Conservation (phyloP, 176 grass and related monocot species). For the Panicum miliaceum region DNA sequence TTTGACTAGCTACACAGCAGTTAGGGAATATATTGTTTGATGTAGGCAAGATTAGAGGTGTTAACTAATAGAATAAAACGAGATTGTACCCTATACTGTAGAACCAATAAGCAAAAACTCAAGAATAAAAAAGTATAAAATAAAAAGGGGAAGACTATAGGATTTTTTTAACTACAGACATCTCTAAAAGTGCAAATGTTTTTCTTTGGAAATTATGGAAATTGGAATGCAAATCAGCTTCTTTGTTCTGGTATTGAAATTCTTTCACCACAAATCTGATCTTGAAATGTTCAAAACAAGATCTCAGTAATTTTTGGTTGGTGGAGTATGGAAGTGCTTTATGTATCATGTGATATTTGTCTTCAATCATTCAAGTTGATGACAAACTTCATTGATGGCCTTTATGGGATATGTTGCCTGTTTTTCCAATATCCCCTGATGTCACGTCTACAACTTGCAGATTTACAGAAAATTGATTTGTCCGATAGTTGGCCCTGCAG, state of each 20-base stretch:
- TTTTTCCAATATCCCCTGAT: constrained; percentile 8
- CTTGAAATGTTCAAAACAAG: not conserved
- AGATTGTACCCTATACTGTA: not conserved
- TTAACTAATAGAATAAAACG: not conserved
- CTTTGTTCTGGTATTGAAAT: not conserved
- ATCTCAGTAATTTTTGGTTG: not conserved
- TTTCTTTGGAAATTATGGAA: not conserved
- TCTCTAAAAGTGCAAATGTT: not conserved
- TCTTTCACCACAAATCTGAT: not conserved
- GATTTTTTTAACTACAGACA: not conserved
- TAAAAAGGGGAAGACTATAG: not conserved
- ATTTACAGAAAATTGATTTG: constrained; percentile 60
- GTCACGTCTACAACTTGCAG: constrained; percentile 39
- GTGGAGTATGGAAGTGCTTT: not conserved
- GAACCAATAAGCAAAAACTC: not conserved
- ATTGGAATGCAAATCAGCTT: not conserved
- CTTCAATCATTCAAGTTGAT: constrained; percentile 8
- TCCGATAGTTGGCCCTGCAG: constrained; percentile 75
- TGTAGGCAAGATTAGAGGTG: not conserved
- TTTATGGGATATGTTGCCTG: constrained; percentile 15
- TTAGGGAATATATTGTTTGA: not conserved
- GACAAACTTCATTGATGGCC: not conserved
- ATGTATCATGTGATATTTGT: not conserved
- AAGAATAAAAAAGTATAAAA: constrained; percentile 1
- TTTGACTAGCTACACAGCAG: not conserved